A percentile compares a stretch with the other conserved stretches of the same genome.
These are phyloP conservation scores for Cyberlindnera misumaiensis DNA, from an alignment of 805 yeast species.

Conservation along the genomic window DNA sequence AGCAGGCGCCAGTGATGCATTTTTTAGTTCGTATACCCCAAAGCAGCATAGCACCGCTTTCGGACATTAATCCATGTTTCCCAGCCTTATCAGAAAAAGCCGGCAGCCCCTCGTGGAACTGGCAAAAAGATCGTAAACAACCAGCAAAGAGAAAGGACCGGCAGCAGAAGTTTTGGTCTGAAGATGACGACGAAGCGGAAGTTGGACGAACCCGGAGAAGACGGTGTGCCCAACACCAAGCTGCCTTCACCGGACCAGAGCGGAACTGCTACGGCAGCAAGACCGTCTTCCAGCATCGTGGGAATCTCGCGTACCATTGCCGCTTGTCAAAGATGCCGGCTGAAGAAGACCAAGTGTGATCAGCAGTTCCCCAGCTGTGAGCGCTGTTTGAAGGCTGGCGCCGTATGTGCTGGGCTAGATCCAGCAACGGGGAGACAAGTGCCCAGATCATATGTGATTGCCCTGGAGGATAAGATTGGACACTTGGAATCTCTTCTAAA, in stretches of 20 bases:
- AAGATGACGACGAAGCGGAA: conserved; percentile 1
- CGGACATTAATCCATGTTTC: no score
- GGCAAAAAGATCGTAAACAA: no score
- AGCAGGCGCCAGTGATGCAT: no score
- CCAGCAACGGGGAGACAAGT: conserved; percentile 85
- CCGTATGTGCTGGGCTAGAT: conserved; percentile 76
- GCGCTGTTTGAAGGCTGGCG: conserved; percentile 52
- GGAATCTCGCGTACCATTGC: conserved; percentile 62
- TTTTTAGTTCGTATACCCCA: no score
- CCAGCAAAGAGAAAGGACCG: no score
- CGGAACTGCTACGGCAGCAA: not conserved
- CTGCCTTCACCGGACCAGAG: not conserved
- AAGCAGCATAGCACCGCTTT: no score
- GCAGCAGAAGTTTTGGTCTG: no score
- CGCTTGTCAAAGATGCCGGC: conserved; percentile 80
- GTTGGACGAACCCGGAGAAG: not conserved
- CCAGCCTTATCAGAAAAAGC: no score
- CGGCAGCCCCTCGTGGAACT: no score
- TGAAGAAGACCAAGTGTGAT: conserved; percentile 59
- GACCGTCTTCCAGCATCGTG: conserved; percentile 22
- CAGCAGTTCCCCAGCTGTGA: conserved; percentile 50
- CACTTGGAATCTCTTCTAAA: conserved; percentile 46
- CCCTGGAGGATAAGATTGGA: conserved; percentile 59
- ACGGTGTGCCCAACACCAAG: no score
- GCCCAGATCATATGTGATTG: conserved; percentile 71